These are phyloP conservation scores for Aureobasidium vineae DNA, from an alignment of 2,329 filamentous ascomycete species.

Conservation along the genomic window DNA sequence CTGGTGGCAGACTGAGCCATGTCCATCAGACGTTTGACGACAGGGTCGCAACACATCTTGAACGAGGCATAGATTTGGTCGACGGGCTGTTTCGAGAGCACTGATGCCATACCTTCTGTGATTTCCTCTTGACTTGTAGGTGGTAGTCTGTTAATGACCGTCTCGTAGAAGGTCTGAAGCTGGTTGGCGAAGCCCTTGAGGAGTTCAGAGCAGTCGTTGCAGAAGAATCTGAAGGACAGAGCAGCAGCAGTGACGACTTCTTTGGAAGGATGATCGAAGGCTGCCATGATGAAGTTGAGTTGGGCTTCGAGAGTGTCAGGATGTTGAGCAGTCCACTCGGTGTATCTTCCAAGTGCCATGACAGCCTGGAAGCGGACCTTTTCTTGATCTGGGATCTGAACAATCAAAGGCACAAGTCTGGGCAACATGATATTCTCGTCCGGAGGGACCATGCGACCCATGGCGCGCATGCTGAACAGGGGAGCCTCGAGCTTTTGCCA, in stretches of 20 bases:
- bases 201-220: conserved; percentile 86
- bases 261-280: conserved; percentile 82
- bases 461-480: conserved; percentile 89
- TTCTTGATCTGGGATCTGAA: conserved; percentile 92
- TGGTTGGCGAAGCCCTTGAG: conserved; percentile 80
- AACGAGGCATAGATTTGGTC: conserved; percentile 79
- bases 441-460: conserved; percentile 92
- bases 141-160: conserved; percentile 81
- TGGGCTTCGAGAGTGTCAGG: conserved; percentile 89
- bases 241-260: conserved; percentile 92
- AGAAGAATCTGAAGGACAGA: conserved; percentile 95
- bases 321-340: conserved; percentile 94
- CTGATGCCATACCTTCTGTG: conserved; percentile 89
- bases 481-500: conserved; percentile 98
- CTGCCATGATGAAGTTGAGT: conserved; percentile 91
- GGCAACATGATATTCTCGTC: conserved; percentile 85
- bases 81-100: conserved; percentile 80
- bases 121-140: conserved; percentile 89
- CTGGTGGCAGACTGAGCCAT: conserved; percentile 83
- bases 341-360: conserved; percentile 95
- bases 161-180: conserved; percentile 88
- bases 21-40: conserved; percentile 78
- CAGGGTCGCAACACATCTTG: conserved; percentile 89
- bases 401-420: conserved; percentile 87
- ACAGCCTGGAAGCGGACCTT: conserved; percentile 98